Conservation (phyloP, 257 asterid species). For the Cruciata laevipes region DNA sequence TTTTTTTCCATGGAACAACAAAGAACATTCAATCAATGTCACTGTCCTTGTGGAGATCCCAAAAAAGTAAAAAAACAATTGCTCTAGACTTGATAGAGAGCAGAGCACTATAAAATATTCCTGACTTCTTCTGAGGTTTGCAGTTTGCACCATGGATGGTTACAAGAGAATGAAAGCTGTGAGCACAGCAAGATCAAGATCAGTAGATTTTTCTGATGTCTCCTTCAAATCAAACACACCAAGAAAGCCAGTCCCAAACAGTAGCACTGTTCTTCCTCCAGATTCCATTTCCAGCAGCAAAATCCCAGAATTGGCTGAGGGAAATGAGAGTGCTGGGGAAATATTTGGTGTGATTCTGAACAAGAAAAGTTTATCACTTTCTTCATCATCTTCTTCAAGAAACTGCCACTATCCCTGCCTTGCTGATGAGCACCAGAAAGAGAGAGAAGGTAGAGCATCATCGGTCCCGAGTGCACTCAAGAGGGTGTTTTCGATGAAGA, state of each 20-base stretch:
- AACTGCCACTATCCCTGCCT: neutral
- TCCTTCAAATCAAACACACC: conserved; percentile 14
- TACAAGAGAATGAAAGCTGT: conserved; percentile 22
- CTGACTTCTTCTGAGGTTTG: neutral
- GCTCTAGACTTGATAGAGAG: neutral
- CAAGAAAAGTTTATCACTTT: conserved; percentile 20
- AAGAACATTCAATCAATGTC: neutral
- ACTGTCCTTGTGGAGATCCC: neutral
- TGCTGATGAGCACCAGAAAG: conserved; percentile 16
- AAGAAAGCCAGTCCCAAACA: neutral
- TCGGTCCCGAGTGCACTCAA: conserved; percentile 13
- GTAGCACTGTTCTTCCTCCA: neutral
- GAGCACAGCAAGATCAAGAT: conserved; percentile 21
- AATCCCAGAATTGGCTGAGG: conserved; percentile 1
- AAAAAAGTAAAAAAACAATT: too few species aligned
- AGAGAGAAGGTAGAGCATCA: neutral
- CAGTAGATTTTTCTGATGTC: conserved; percentile 22
- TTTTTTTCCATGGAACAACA: neutral
- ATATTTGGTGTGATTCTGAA: conserved; percentile 34
- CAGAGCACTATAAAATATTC: neutral
- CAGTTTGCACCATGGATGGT: conserved; percentile 17
- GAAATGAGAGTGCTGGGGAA: conserved; percentile 21
- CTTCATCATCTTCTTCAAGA: conserved; percentile 2
- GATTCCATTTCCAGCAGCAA: conserved; percentile 2
- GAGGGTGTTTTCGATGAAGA: conserved; percentile 22